These are phyloP conservation scores for Linnemannia exigua DNA, from an alignment of 192 early-diverging fungal genomes.

Conservation along the genomic window DNA sequence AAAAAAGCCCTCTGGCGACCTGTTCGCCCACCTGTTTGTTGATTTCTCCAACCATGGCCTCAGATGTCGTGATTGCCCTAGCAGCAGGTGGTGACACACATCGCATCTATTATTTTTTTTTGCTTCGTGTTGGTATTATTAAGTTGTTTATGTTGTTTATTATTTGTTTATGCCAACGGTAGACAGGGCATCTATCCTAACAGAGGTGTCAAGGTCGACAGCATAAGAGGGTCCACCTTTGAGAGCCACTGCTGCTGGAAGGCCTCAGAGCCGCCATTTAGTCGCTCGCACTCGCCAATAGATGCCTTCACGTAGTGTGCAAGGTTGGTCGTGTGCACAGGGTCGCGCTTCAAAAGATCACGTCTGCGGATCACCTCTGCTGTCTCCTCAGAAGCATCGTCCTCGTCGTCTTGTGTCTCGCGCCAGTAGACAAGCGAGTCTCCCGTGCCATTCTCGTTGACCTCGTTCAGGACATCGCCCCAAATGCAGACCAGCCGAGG, in stretches of 20 bases:
- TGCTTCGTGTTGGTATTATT: too few relatives aligned
- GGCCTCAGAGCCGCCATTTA: slow-evolving; percentile 62
- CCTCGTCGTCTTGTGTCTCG: slow-evolving; percentile 64
- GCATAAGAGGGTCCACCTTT: slow-evolving; percentile 62
- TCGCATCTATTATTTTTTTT: neutral
- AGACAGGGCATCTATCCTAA: slow-evolving; percentile 2
- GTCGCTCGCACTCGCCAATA: slow-evolving; percentile 62
- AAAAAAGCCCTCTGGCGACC: neutral
- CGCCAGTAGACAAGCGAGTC: slow-evolving; percentile 74
- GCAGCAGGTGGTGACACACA: slow-evolving; percentile 1
- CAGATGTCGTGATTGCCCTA: slow-evolving; percentile 1
- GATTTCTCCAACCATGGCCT: slow-evolving; percentile 7
- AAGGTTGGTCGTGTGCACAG: slow-evolving; percentile 70
- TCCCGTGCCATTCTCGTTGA: slow-evolving; percentile 70
- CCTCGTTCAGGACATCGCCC: slow-evolving; percentile 73
- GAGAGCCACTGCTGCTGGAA: slow-evolving; percentile 57
- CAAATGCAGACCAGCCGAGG: slow-evolving; percentile 69
- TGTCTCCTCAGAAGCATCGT: slow-evolving; percentile 62
- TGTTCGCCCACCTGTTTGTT: neutral
- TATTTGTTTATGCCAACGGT: neutral
- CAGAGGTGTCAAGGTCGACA: slow-evolving; percentile 37
- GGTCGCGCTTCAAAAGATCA: slow-evolving; percentile 69
- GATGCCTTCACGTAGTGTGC: slow-evolving; percentile 66
- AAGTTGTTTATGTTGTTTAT: neutral
- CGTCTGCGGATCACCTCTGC: slow-evolving; percentile 66